Percentiles rank a stretch among this genome's conserved stretches.
Evolutionary conservation across 2,329 filamentous ascomycete genomes (phyloP).

Genomic region (Cladophialophora immunda): DNA sequence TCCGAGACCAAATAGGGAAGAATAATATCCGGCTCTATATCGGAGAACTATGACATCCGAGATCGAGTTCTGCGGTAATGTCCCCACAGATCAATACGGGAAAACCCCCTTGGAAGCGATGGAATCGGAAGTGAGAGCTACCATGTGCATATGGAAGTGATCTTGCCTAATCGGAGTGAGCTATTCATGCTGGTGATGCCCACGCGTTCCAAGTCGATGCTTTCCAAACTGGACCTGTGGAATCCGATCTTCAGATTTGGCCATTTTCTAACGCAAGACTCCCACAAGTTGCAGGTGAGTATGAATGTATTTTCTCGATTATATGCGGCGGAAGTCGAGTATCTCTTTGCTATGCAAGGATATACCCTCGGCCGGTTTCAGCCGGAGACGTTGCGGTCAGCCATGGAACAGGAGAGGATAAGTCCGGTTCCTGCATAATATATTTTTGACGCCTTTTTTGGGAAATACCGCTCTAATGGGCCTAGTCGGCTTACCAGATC

Average conservation of each 20-base stretch:
- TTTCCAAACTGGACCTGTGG: not conserved
- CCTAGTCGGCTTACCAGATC: not conserved
- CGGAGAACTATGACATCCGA: not conserved
- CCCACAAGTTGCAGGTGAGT: not conserved
- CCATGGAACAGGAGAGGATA: not conserved
- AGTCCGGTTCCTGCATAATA: not conserved
- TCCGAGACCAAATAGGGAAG: not conserved
- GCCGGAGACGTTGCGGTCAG: slow-evolving; percentile 1
- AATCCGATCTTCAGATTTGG: not conserved
- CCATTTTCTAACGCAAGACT: not conserved
- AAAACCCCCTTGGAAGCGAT: not conserved
- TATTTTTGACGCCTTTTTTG: not conserved
- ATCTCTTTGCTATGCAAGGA: not conserved
- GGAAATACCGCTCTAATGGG: not conserved
- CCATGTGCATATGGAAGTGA: not conserved
- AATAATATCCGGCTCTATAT: not conserved
- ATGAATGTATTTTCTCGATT: not conserved
- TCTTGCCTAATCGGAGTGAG: not conserved
- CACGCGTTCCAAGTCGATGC: not conserved
- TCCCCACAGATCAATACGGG: not conserved
- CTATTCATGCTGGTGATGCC: not conserved
- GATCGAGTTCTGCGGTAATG: not conserved
- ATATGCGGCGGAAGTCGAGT: not conserved
- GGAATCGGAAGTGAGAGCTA: not conserved
- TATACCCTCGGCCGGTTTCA: not conserved